Base-by-base conservation (phyloP, 129 eudicot species). In the Logfia minima region DNA sequence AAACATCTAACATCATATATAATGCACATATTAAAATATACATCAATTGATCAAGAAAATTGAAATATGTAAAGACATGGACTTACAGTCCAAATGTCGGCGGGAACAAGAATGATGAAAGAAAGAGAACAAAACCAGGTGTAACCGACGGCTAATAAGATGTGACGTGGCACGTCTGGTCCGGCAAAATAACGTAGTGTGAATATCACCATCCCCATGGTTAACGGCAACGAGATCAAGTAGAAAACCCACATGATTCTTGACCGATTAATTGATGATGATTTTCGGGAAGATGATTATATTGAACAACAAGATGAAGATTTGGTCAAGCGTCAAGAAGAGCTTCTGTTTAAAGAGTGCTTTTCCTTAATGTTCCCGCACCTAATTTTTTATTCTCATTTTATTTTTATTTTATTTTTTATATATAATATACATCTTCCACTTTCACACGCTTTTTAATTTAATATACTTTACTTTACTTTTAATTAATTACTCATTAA, bases 41-140 rank as follows among this genome's bases (percentile, higher is more conserved):
- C 2, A 58, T 48, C 55, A 14, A 48, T 17, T 66, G 48, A 66
- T 26, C 22, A 65, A 65, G 31, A 34, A 32, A 7, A 48, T 14
- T 13, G n/a, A 48, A 14, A 48, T 3, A 23, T 23, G 5, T 11
- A 21, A 48, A 69, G 45, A 70, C 4, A 6, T 8, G 21, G 6
- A 68, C 77, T 70, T 84, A 93, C 98, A 86, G 96, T 90, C 98
- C 98, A 93, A 77, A 93, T 93, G 84, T 93, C 98, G 83, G 98
- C 96, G 16, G 98, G 98, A 32, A 93, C 98, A 53, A 93, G 95
- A 83, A 88, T 84, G 89, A 93, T 93, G 83, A 93, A 82, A 65
- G 98, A 90, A 76, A 93, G 81, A 24, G 98, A 93, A 79, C 96
- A 93, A 59, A 93, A 90, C 98, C 98, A 93, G 4, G 98, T 88